Evolutionary conservation across 371 early-diverging fungal species (phyloP).

Genomic region (Dichotomocladium elegans): DNA sequence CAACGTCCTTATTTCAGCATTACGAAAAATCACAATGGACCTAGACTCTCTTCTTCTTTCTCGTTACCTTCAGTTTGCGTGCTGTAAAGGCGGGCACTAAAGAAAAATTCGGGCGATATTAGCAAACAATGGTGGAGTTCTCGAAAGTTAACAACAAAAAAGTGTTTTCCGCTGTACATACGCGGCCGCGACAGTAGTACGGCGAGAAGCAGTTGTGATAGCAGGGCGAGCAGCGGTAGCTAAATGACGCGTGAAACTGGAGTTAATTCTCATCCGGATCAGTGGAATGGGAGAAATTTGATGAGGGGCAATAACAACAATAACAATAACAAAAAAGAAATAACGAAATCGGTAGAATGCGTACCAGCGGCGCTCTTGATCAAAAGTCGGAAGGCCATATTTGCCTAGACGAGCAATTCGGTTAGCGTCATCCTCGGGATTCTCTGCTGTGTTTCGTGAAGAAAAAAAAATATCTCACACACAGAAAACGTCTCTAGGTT

Average conservation of each 20-base stretch:
- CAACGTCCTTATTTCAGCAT: neutral
- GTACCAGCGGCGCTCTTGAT: slow-evolving; percentile 30
- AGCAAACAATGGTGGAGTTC: neutral
- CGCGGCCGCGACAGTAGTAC: slow-evolving; percentile 38
- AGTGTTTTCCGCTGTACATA: no score
- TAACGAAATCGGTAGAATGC: neutral
- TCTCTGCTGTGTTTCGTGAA: no score
- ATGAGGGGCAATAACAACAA: no score
- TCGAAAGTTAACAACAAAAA: neutral
- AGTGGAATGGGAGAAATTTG: neutral
- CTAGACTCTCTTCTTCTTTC: neutral
- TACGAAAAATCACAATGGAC: neutral
- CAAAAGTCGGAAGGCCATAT: slow-evolving; percentile 25
- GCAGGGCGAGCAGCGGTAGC: slow-evolving; percentile 43
- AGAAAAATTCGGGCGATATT: neutral
- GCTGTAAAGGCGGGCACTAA: slow-evolving; percentile 37
- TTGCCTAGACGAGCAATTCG: no score
- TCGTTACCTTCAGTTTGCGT: slow-evolving; percentile 30
- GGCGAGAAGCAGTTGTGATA: slow-evolving; percentile 34
- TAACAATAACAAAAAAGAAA: no score
- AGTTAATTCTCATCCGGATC: neutral
- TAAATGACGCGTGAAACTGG: no score
- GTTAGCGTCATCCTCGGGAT: no score
- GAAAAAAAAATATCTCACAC: no score
- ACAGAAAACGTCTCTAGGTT: no score